Percentiles rank a stretch among this genome's conserved stretches.
These are phyloP conservation scores for Citrullus colocynthis DNA, from an alignment of 306 rosid species.

Conservation along the genomic window DNA sequence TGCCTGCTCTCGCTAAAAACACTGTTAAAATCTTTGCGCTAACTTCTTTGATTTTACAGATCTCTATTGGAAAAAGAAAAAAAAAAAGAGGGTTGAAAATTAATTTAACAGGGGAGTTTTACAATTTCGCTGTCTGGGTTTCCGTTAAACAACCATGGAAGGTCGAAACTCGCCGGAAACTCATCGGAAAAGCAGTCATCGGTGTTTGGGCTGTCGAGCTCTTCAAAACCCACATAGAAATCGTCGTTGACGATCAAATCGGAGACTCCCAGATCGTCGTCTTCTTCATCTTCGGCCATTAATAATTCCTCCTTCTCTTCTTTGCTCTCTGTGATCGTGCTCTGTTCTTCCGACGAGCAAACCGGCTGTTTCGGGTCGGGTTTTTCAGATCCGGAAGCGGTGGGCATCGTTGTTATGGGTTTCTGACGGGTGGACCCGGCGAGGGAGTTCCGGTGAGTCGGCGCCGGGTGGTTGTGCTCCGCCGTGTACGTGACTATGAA, in stretches of 20 bases:
- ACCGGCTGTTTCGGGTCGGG: conserved; percentile 12
- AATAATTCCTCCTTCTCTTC: conserved; percentile 47
- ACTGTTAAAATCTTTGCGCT: conserved; percentile 1
- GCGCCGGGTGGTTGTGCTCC: conserved; percentile 96
- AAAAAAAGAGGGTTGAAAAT: not conserved
- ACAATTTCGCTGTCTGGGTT: not conserved
- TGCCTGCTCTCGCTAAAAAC: not conserved
- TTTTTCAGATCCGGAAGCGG: conserved; percentile 11
- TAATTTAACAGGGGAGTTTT: not conserved
- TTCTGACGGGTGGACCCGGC: conserved; percentile 95
- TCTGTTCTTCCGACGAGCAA: conserved; percentile 17
- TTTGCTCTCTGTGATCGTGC: conserved; percentile 39
- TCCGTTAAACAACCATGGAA: conserved; percentile 42
- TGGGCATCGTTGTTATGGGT: conserved; percentile 17
- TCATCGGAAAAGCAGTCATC: conserved; percentile 51
- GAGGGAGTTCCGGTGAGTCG: conserved; percentile 87
- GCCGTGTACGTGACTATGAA: conserved; percentile 86
- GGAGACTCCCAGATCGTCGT: conserved; percentile 44
- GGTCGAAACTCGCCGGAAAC: conserved; percentile 28
- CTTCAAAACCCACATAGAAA: conserved; percentile 69
- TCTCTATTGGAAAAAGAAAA: not conserved
- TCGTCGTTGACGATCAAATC: conserved; percentile 55
- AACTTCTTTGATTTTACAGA: not conserved
- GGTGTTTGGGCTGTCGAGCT: conserved; percentile 25
- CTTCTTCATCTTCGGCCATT: conserved; percentile 53